These are phyloP conservation scores for Talaromyces sp. DNA, from an alignment of 2,329 filamentous ascomycete species.

Conservation along the genomic window DNA sequence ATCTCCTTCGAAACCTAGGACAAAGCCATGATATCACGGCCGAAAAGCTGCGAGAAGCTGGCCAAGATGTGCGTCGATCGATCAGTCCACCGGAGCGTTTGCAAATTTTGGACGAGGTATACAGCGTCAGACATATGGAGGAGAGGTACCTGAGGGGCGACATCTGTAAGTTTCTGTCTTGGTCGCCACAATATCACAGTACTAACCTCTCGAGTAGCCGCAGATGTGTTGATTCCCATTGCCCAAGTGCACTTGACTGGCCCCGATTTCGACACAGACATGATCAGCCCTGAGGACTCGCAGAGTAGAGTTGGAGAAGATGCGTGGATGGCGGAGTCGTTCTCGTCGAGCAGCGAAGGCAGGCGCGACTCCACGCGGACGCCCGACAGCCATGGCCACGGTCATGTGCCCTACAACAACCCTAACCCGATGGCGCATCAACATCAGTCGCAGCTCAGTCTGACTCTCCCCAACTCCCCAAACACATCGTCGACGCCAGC, in stretches of 20 bases:
- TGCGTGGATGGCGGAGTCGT: slow-evolving; percentile 7
- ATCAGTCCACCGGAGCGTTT: slow-evolving; percentile 30
- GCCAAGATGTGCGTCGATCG: slow-evolving; percentile 34
- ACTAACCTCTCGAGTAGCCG: slow-evolving; percentile 15
- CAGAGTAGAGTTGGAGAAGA: background rate
- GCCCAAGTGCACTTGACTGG: slow-evolving; percentile 23
- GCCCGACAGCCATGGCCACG: background rate
- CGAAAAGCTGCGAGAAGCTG: slow-evolving; percentile 34
- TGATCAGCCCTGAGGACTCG: slow-evolving; percentile 3
- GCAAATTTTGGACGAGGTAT: slow-evolving; percentile 37
- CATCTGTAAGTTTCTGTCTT: slow-evolving; percentile 23
- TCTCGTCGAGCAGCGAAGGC: slow-evolving; percentile 3
- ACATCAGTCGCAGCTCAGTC: background rate
- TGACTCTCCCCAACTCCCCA: slow-evolving; percentile 1
- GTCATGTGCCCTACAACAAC: slow-evolving; percentile 2
- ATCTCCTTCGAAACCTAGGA: slow-evolving; percentile 35
- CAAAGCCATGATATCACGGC: slow-evolving; percentile 32
- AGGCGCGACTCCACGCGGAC: slow-evolving; percentile 4
- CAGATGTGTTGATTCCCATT: slow-evolving; percentile 25
- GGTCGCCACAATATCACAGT: background rate
- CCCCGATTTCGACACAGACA: slow-evolving; percentile 14
- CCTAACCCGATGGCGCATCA: background rate
- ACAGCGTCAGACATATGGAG: slow-evolving; percentile 33
- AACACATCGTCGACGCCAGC: slow-evolving; percentile 5
- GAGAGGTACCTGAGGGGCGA: slow-evolving; percentile 33